Conservation (phyloP, 495 filamentous ascomycete genomes). For the Achaetomiella virescens region DNA sequence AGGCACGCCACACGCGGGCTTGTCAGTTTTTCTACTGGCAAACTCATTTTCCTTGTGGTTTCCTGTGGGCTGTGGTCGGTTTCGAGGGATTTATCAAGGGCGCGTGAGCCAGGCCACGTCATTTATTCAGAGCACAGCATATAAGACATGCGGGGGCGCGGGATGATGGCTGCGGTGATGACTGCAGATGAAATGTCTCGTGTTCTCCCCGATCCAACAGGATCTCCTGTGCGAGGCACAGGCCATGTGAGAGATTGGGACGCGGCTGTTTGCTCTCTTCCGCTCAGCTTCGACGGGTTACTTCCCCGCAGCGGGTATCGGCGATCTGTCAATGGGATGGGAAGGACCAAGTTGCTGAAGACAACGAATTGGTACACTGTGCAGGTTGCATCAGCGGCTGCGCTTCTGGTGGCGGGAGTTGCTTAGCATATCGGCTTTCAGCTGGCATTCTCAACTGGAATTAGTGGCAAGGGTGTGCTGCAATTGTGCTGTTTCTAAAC, state of each 20-base stretch:
- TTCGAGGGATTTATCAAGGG: neutral
- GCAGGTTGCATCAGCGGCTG: neutral
- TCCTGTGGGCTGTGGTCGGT: neutral
- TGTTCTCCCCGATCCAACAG: neutral
- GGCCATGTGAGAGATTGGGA: neutral
- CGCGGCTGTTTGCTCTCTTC: neutral
- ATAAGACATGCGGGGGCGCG: neutral
- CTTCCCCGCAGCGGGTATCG: neutral
- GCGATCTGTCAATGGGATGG: neutral
- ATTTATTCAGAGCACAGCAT: constrained; percentile 3
- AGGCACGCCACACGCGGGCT: neutral
- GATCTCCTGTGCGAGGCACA: neutral
- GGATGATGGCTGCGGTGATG: neutral
- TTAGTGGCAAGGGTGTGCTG: neutral
- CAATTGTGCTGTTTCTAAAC: no score
- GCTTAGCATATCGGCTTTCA: neutral
- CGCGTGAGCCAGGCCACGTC: constrained; percentile 6
- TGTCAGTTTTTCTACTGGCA: neutral
- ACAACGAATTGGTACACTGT: neutral
- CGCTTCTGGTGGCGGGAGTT: no score
- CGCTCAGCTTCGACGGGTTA: neutral
- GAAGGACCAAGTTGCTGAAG: neutral
- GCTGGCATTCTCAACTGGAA: no score
- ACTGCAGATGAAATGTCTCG: neutral
- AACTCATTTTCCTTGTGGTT: neutral